Evolutionary conservation across 192 early-diverging fungal genomes (phyloP).

Genomic region (Coemansia sp.): DNA sequence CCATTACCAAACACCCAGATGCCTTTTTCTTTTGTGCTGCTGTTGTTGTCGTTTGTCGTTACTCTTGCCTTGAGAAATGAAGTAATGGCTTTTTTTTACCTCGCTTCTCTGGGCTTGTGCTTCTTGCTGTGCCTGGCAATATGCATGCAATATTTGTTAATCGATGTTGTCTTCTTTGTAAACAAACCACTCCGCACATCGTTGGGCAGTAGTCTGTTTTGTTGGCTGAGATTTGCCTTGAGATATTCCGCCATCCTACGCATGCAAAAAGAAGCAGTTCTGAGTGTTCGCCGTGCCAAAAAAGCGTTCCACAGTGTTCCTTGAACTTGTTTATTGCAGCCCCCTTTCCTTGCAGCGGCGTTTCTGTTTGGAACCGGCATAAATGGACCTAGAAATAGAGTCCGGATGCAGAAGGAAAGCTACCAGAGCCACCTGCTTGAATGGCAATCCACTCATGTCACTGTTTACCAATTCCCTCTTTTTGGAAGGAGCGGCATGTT

Average conservation of each 20-base stretch:
- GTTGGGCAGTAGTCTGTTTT: neutral
- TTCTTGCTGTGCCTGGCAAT: neutral
- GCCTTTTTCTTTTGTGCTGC: neutral
- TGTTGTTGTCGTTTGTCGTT: neutral
- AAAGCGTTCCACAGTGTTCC: neutral
- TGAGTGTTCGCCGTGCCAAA: neutral
- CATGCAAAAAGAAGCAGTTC: neutral
- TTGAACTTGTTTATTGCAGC: neutral
- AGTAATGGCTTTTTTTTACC: neutral
- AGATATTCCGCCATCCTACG: conserved; percentile 5
- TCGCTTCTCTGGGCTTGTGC: neutral
- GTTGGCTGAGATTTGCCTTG: neutral
- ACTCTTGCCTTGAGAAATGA: neutral
- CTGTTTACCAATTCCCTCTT: conserved; percentile 4
- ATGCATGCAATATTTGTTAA: conserved; percentile 9
- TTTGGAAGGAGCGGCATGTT: neutral
- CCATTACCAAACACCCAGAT: no score
- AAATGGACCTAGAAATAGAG: conserved; percentile 8
- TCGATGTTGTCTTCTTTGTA: conserved; percentile 12
- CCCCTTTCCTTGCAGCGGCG: conserved; percentile 5
- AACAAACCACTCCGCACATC: neutral
- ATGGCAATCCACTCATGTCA: conserved; percentile 4
- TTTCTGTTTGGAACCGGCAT: neutral
- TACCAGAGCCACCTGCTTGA: neutral
- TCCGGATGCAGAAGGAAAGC: conserved; percentile 6